phyloP scores from a whole-genome alignment of 225 moss, liverwort and hornwort species.

The Neckera pumila region DNA sequence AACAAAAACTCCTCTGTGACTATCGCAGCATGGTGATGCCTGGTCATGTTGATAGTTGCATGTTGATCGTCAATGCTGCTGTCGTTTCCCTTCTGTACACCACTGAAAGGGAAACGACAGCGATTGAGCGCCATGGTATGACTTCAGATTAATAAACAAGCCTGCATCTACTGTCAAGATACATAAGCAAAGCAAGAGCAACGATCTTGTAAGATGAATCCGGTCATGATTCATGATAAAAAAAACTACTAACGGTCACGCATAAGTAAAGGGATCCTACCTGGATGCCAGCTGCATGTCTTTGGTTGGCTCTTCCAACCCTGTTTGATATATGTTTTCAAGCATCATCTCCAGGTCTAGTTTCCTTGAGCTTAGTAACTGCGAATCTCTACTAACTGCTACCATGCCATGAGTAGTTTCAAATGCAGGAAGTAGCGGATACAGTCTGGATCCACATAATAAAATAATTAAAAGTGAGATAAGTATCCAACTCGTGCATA shows the following conservation, averaged over 20 bases:
- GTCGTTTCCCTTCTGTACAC: neutral
- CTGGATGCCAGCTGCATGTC: neutral
- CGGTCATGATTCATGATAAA: neutral
- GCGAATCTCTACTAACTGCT: neutral
- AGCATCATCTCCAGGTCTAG: slow-evolving; percentile 2
- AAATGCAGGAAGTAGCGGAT: neutral
- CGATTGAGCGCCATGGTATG: neutral
- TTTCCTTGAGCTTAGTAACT: neutral
- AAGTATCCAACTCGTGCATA: slow-evolving; percentile 7
- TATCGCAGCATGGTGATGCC: slow-evolving; percentile 9
- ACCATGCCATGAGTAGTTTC: neutral
- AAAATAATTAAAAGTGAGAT: neutral
- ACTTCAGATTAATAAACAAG: neutral
- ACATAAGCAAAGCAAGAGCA: neutral
- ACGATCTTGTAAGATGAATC: neutral
- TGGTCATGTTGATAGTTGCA: neutral
- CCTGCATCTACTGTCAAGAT: neutral
- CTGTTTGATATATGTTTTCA: neutral
- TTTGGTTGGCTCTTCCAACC: neutral
- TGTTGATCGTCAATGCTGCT: neutral
- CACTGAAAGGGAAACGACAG: slow-evolving; percentile 8
- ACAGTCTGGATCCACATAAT: slow-evolving; percentile 4
- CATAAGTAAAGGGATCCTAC: neutral
- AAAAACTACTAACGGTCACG: neutral
- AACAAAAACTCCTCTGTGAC: slow-evolving; percentile 57